These are phyloP conservation scores for Pythium vanterpoolii DNA, from an alignment of 352 stramenopile genomes.

Conservation along the genomic window DNA sequence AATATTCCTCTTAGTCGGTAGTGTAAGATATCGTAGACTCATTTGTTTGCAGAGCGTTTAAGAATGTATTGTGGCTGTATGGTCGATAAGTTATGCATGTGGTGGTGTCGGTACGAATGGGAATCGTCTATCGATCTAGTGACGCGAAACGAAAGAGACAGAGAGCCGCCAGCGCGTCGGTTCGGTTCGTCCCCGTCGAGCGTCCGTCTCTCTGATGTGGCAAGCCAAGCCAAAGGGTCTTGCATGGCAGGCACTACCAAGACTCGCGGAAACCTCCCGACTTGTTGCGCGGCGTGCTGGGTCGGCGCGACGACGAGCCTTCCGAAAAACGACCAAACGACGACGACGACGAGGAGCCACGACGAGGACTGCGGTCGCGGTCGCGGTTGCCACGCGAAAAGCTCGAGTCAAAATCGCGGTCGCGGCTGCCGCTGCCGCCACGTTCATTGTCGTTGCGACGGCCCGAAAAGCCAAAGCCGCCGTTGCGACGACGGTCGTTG, in stretches of 20 bases:
- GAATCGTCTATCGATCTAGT: constrained; percentile 19
- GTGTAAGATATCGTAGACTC: background rate
- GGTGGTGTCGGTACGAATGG: background rate
- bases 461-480: constrained; percentile 10
- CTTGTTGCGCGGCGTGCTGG: constrained; percentile 25
- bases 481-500: background rate
- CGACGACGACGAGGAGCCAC: constrained; percentile 18
- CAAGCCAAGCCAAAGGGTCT: constrained; percentile 17
- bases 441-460: constrained; percentile 16
- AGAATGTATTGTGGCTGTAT: constrained; percentile 7
- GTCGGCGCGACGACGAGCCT: constrained; percentile 3
- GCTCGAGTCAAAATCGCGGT: constrained; percentile 41
- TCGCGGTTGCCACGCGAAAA: constrained; percentile 36
- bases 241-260: constrained; percentile 7
- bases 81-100: constrained; percentile 30
- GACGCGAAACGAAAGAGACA: background rate
- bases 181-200: background rate
- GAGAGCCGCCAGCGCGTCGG: background rate
- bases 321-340: constrained; percentile 33
- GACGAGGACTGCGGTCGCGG: constrained; percentile 22
- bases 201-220: constrained; percentile 10
- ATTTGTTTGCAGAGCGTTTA: background rate
- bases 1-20: background rate
- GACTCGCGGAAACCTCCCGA: constrained; percentile 27
- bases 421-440: constrained; percentile 25